Evolutionary conservation across 2,329 filamentous ascomycete genomes (phyloP).

Genomic region (Dothistroma pini): DNA sequence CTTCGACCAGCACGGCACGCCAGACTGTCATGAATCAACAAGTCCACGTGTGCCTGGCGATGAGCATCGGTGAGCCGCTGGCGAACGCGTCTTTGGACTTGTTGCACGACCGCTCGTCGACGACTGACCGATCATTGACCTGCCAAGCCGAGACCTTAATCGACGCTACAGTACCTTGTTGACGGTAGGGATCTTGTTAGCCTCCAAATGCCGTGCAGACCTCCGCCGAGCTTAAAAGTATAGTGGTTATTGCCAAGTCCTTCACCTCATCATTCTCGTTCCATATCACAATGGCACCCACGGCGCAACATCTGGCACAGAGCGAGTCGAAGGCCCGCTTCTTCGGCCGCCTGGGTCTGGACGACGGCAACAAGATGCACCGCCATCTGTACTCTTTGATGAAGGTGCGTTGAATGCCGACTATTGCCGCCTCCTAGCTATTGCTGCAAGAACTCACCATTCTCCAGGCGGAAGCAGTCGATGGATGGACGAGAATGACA

Average conservation of each 20-base stretch:
- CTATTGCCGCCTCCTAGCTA: not conserved
- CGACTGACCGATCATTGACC: not conserved
- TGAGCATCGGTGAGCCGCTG: not conserved
- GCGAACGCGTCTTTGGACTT: not conserved
- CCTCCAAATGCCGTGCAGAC: not conserved
- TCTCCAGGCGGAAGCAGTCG: conserved; percentile 39
- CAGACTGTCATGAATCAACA: not conserved
- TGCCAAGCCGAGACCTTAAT: not conserved
- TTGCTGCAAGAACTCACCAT: not conserved
- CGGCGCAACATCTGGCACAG: conserved; percentile 32
- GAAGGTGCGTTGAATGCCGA: conserved; percentile 33
- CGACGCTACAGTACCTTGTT: not conserved
- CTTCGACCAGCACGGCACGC: not conserved
- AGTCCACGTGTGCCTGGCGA: not conserved
- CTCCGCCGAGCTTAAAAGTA: not conserved
- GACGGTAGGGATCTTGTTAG: not conserved
- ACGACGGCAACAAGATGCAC: conserved; percentile 34
- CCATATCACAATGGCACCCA: conserved; percentile 15
- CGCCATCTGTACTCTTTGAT: conserved; percentile 39
- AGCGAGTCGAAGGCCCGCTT: conserved; percentile 43
- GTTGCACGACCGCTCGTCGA: not conserved
- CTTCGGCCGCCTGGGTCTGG: conserved; percentile 39
- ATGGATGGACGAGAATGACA: conserved; percentile 40
- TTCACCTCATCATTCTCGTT: not conserved
- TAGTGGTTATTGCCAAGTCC: not conserved